A percentile compares a stretch with the other conserved stretches of the same genome.
These are phyloP conservation scores for Talaromyces thailandensis DNA, from an alignment of 495 filamentous ascomycete species.

Conservation along the genomic window DNA sequence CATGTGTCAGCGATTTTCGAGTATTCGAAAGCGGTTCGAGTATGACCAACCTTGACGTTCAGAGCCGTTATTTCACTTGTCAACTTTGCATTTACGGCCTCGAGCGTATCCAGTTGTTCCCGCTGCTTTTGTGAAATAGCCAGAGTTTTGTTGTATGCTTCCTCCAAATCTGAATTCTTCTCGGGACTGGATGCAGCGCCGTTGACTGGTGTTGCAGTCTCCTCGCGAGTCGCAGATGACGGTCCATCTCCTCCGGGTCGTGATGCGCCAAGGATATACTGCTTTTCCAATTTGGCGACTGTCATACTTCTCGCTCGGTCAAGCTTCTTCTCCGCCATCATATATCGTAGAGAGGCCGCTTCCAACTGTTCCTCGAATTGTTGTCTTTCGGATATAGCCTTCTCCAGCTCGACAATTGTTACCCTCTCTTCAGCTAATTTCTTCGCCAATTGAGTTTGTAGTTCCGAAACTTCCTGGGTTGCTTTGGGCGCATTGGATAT, in stretches of 20 bases:
- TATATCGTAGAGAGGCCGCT: slow-evolving; percentile 76
- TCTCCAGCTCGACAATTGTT: slow-evolving; percentile 65
- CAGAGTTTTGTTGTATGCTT: slow-evolving; percentile 61
- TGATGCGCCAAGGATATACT: slow-evolving; percentile 62
- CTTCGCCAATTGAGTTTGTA: slow-evolving; percentile 64
- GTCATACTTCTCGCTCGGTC: slow-evolving; percentile 80
- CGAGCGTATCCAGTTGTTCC: slow-evolving; percentile 69
- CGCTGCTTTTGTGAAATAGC: slow-evolving; percentile 74
- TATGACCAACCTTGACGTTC: slow-evolving; percentile 41
- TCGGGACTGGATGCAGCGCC: slow-evolving; percentile 45
- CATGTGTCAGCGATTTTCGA: slow-evolving; percentile 6
- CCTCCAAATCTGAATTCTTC: slow-evolving; percentile 50
- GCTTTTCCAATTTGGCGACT: slow-evolving; percentile 86
- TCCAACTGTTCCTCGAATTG: slow-evolving; percentile 76
- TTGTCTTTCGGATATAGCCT: slow-evolving; percentile 68
- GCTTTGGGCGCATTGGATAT: slow-evolving; percentile 36
- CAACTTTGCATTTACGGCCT: slow-evolving; percentile 71
- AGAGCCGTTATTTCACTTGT: slow-evolving; percentile 69
- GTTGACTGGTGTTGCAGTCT: slow-evolving; percentile 37
- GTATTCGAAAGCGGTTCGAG: background rate
- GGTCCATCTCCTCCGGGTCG: slow-evolving; percentile 34
- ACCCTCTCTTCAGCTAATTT: slow-evolving; percentile 76
- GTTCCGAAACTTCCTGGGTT: slow-evolving; percentile 55
- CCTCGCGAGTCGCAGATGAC: slow-evolving; percentile 47
- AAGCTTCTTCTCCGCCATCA: slow-evolving; percentile 88